Conservation (phyloP, 2,329 filamentous ascomycete genomes). For the Fusarium xyrophilum region DNA sequence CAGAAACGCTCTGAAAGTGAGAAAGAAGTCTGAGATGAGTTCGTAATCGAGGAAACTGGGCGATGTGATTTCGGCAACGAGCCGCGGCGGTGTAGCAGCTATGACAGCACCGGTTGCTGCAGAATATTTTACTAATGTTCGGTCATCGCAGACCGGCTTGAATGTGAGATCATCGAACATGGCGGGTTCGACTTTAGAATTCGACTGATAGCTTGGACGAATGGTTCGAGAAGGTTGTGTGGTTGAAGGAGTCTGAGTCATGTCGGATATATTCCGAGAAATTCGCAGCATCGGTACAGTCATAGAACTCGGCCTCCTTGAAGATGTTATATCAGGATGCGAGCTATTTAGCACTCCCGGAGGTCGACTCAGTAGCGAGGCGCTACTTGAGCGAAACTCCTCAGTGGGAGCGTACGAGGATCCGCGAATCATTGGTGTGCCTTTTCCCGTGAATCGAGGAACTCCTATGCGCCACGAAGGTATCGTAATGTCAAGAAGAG, state of each 20-base stretch:
- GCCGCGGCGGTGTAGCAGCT: conserved; percentile 86
- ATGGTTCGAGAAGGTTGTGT: conserved; percentile 51
- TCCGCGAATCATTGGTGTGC: conserved; percentile 78
- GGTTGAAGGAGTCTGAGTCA: conserved; percentile 45
- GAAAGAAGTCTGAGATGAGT: conserved; percentile 94
- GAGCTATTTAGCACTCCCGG: conserved; percentile 41
- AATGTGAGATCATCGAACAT: conserved; percentile 85
- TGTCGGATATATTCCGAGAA: conserved; percentile 30
- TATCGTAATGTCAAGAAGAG: conserved; percentile 75
- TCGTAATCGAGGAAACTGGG: conserved; percentile 97
- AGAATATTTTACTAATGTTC: conserved; percentile 82
- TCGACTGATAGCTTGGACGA: conserved; percentile 58
- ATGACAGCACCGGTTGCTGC: conserved; percentile 74
- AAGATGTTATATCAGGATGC: conserved; percentile 35
- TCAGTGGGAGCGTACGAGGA: conserved; percentile 83
- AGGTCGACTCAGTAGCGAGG: conserved; percentile 55
- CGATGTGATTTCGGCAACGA: conserved; percentile 96
- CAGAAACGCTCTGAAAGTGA: conserved; percentile 91
- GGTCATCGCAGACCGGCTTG: conserved; percentile 80
- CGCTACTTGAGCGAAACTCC: conserved; percentile 69
- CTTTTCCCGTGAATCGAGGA: conserved; percentile 77
- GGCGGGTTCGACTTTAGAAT: conserved; percentile 67
- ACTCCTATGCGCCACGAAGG: conserved; percentile 85
- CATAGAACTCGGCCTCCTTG: conserved; percentile 49
- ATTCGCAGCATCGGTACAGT: conserved; percentile 48